phyloP scores from a whole-genome alignment of 257 asterid species.

The Gynochthodes officinalis region DNA sequence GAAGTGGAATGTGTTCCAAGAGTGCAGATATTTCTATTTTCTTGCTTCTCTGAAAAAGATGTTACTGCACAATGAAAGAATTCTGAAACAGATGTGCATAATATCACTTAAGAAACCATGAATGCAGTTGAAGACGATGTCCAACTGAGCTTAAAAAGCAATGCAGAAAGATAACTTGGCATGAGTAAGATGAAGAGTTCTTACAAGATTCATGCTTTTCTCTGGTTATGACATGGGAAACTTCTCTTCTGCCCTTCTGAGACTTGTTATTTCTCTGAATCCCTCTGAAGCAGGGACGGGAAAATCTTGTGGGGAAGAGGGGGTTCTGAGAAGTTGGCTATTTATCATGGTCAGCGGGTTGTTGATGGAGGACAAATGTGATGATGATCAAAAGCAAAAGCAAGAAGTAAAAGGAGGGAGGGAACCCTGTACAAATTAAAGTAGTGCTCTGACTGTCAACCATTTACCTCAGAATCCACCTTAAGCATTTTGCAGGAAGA shows the following conservation, averaged over 20 bases:
- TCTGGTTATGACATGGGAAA: constrained; percentile 14
- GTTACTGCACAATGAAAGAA: constrained; percentile 15
- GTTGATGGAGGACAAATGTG: constrained; percentile 51
- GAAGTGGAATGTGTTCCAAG: constrained; percentile 48
- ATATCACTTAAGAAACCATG: background rate
- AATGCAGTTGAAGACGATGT: constrained; percentile 13
- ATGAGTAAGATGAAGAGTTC: constrained; percentile 12
- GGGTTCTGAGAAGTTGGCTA: constrained; percentile 35
- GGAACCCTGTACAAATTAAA: constrained; percentile 78
- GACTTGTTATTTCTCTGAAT: constrained; percentile 10
- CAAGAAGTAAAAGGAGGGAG: constrained; percentile 44
- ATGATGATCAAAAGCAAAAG: constrained; percentile 58
- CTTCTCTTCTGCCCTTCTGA: constrained; percentile 10
- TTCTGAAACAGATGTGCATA: constrained; percentile 7
- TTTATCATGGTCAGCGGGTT: constrained; percentile 51
- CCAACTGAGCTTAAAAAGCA: background rate
- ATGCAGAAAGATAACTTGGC: constrained; percentile 12
- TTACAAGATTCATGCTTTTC: constrained; percentile 33
- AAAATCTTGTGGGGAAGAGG: constrained; percentile 43
- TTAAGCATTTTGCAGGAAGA: background rate
- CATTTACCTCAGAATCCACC: constrained; percentile 29
- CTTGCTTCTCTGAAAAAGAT: constrained; percentile 10
- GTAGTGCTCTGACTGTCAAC: constrained; percentile 36
- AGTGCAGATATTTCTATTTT: constrained; percentile 39
- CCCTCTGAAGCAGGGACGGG: constrained; percentile 11